A percentile compares a stretch with the other conserved stretches of the same genome.
Evolutionary conservation across 768 basidiomycete species (phyloP).

Genomic region (Cystofilobasidium capitatum): DNA sequence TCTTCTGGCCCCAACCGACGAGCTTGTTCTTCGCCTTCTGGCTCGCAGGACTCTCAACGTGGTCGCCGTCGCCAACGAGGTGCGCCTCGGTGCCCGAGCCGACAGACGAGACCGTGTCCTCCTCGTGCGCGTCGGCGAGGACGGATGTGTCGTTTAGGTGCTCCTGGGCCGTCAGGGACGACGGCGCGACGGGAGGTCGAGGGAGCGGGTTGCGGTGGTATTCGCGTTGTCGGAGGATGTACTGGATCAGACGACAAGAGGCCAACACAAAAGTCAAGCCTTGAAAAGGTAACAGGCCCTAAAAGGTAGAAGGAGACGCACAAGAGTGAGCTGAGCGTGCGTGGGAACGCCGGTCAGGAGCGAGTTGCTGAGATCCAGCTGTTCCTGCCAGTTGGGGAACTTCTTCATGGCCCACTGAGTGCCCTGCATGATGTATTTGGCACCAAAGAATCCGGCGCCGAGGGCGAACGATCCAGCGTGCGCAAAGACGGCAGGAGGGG

Average conservation of each 20-base stretch:
- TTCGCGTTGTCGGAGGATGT: slow-evolving; percentile 40
- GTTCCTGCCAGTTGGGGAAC: slow-evolving; percentile 42
- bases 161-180: slow-evolving; percentile 34
- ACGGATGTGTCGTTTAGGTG: slow-evolving; percentile 36
- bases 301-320: background rate
- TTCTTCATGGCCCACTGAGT: slow-evolving; percentile 33
- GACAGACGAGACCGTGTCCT: slow-evolving; percentile 32
- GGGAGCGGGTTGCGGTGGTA: slow-evolving; percentile 34
- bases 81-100: slow-evolving; percentile 35
- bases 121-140: slow-evolving; percentile 31
- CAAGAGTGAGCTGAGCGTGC: slow-evolving; percentile 40
- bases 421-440: slow-evolving; percentile 38
- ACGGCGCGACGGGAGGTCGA: slow-evolving; percentile 30
- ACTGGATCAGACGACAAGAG: background rate
- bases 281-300: too few relatives aligned
- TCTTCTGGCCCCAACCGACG: slow-evolving; percentile 35
- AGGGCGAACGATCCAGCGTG: slow-evolving; percentile 37
- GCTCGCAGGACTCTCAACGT: slow-evolving; percentile 28
- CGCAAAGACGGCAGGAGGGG: slow-evolving; percentile 39
- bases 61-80: slow-evolving; percentile 37
- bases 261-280: background rate
- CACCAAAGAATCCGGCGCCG: slow-evolving; percentile 41
- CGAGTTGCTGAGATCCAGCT: slow-evolving; percentile 41
- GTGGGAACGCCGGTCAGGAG: slow-evolving; percentile 41
- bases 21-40: slow-evolving; percentile 38